Evolutionary conservation across 768 basidiomycete genomes (phyloP), one percentile per base, ranked within the genome.

Genomic region (Leucocoprinus birnbaumii): DNA sequence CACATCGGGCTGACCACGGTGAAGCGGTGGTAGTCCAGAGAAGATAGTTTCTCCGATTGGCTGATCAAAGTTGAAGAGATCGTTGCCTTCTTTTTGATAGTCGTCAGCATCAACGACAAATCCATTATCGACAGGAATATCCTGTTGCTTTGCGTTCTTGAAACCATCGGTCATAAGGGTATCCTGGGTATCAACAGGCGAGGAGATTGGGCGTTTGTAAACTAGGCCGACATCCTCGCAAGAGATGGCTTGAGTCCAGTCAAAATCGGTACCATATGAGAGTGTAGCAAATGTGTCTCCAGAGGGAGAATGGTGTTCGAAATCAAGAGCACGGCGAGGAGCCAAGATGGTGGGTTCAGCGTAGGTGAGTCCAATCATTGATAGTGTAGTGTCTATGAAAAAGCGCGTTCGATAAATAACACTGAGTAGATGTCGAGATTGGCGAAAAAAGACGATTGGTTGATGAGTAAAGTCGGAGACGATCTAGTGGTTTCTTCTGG

Each of bases 1-100:
- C 27, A 88, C 65, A 48, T 87, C 84, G 25, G 87, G 81, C 61
- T 87, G 87, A 18, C 89, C 90, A 55, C 74, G 74, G 62, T 75
- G 68, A 27, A 93, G 78, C 16, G 85, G 82, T 7, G 91, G 89
- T 8, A 93, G 75, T 7, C 73, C 77, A 2, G 84, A 76, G 63
- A 89, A 85, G 22, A 81, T 73, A 41, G 65, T 63, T 34, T 82
- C 81, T 48, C 73, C 75, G 49, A 69, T 70, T 40, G 62, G 47
- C 27, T 55, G 54, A 24, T 55, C 54, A 10, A 43, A 43, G 49
- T 41, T 21, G 53, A 63, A 61, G 45, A 65, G 50, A 42, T 65
- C 13, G 25, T 37, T 24, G 43, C n/a, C 64, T 11, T 63, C 54
- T 37, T 56, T 55, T 69, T 60, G 58, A 68, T 89, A 80, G 71